Evolutionary conservation across 345 rosid genomes (phyloP).

Genomic region (Aquilaria sinensis): DNA sequence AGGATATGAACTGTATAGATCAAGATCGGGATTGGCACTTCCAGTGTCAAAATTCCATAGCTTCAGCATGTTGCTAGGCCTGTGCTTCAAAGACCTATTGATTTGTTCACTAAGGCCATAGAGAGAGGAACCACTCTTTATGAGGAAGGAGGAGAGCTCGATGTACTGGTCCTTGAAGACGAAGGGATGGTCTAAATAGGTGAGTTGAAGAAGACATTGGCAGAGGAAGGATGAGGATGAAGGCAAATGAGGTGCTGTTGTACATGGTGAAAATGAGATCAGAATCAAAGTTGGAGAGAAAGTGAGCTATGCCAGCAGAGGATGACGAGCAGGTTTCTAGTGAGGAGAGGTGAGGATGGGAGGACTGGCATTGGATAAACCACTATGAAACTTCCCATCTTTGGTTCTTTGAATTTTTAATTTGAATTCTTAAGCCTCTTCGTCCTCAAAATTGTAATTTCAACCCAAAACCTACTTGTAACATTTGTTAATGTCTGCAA

Average conservation of each 20-base stretch:
- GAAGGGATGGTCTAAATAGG: constrained; percentile 29
- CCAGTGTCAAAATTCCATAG: constrained; percentile 52
- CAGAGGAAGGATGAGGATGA: constrained; percentile 49
- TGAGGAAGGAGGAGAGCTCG: constrained; percentile 55
- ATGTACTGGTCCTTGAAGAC: constrained; percentile 76
- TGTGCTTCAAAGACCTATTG: constrained; percentile 38
- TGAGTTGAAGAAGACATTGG: constrained; percentile 51
- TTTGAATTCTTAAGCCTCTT: constrained; percentile 42
- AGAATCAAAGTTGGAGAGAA: constrained; percentile 26
- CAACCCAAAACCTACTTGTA: background rate
- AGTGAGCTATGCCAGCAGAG: background rate
- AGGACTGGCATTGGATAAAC: constrained; percentile 35
- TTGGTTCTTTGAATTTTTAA: constrained; percentile 32
- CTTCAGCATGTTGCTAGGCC: constrained; percentile 26
- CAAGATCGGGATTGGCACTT: constrained; percentile 30
- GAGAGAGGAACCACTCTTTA: constrained; percentile 33
- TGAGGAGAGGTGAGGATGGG: constrained; percentile 9
- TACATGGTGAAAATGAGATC: constrained; percentile 53
- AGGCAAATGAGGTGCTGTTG: constrained; percentile 54
- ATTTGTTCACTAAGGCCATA: constrained; percentile 84
- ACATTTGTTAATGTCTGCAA: no score
- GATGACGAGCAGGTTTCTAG: background rate
- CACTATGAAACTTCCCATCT: constrained; percentile 63
- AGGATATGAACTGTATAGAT: constrained; percentile 78
- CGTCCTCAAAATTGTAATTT: constrained; percentile 36